phyloP scores from a whole-genome alignment of 768 basidiomycete species.

The Tylopilus rubrobrunneus region DNA sequence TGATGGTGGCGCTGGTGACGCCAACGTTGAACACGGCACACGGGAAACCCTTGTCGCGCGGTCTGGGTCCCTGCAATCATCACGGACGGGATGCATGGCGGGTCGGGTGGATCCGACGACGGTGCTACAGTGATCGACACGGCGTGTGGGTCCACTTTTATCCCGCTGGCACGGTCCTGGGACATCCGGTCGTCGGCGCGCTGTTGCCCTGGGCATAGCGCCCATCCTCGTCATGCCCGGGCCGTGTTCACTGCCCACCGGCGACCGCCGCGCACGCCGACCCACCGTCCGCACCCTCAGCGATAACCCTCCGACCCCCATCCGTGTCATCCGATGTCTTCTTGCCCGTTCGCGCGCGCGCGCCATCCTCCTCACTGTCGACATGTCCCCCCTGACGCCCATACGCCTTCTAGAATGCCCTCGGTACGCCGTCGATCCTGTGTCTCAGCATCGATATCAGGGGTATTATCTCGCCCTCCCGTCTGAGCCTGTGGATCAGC shows the following conservation, averaged over 20 bases:
- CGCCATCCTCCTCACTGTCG: neutral
- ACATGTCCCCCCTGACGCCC: neutral
- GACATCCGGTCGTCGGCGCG: neutral
- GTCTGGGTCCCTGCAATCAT: neutral
- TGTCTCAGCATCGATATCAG: neutral
- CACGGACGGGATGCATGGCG: neutral
- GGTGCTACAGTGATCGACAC: conserved; percentile 4
- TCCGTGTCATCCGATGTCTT: neutral
- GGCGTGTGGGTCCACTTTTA: neutral
- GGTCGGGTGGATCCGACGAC: neutral
- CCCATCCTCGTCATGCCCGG: neutral
- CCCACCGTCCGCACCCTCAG: neutral
- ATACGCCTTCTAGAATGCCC: neutral
- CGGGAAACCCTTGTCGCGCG: neutral
- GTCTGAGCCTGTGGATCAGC: neutral
- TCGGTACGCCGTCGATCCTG: conserved; percentile 13
- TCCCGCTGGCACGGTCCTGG: neutral
- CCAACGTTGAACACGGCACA: neutral
- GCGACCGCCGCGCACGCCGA: neutral
- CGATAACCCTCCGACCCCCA: neutral
- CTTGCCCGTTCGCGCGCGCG: neutral
- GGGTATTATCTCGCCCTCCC: conserved; percentile 4
- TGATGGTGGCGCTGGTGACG: neutral
- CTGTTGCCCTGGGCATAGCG: neutral
- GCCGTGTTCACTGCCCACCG: neutral